Evolutionary conservation across 1,284 basidiomycete species (phyloP), one percentile per base, ranked within the genome.

Genomic region (Cystobasidiaceae sp.): DNA sequence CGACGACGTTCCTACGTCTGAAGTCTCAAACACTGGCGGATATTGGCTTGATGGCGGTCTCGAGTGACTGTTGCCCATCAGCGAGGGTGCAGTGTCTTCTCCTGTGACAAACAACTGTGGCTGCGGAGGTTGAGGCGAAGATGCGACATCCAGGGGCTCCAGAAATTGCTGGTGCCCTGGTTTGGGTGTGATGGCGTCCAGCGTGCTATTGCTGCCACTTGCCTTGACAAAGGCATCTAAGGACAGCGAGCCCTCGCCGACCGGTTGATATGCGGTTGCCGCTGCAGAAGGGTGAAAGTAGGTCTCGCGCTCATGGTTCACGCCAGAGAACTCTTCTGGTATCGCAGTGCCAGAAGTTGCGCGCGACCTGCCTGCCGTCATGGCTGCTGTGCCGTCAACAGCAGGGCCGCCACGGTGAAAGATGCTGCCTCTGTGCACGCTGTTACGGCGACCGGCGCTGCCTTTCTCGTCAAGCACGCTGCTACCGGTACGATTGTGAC

Each of bases 11-110:
- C 32, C 43, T 25, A 55, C 17, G 44, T 64, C 61, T 19, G 61
- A 64, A 3, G 19, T 27, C 39, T 64, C 61, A 21, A 64, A 64
- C 15, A 64, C 61, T 5, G 61, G 51, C 27, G 61, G 61, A 19
- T 64, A 56, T 8, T 32, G 50, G n/a, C 27, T 23, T 4, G 15
- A 13, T 8, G 30, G 43, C 30, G 23, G 25, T 25, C 23, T 41
- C 27, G n/a, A 37, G 34, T 9, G 32, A 56, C 4, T 33, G 39
- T 25, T 37, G 17, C 17, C 21, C 54, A 13, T 44, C 54, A 28
- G 32, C 44, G 17, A 41, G n/a, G 49, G 50, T 15, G 50, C 17
- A 25, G 49, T 39, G 37, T 50, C 54, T 32, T 25, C 39, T 37
- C 44, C 37, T 2, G 39, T 52, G 7, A 52, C 33, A 15, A 28